phyloP scores from a whole-genome alignment of 495 filamentous ascomycete genomes.

The Daldinia loculata region DNA sequence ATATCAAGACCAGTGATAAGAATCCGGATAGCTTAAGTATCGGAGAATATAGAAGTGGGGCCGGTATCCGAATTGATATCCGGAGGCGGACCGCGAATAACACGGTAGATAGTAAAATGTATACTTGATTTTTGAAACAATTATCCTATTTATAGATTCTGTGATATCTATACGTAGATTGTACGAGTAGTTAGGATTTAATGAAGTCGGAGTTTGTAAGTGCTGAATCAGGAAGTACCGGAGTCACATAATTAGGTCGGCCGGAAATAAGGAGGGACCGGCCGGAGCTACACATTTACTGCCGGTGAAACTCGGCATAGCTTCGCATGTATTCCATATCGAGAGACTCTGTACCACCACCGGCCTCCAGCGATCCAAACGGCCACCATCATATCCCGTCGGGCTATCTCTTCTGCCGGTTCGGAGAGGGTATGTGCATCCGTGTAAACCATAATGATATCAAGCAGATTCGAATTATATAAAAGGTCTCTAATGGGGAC shows the following conservation, averaged over 20 bases:
- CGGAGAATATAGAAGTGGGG: not conserved
- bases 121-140: not conserved
- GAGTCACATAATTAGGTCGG: not conserved
- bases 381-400: not conserved
- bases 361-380: not conserved
- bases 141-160: not conserved
- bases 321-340: not conserved
- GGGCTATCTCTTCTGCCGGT: not conserved
- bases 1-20: not conserved
- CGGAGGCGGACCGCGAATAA: not conserved
- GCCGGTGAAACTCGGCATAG: not conserved
- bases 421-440: not conserved
- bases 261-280: not conserved
- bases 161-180: not conserved
- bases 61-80: not conserved
- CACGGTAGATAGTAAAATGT: not conserved
- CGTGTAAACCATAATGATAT: not conserved
- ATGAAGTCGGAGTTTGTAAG: not conserved
- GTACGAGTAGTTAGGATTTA: not conserved
- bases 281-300: not conserved
- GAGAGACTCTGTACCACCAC: not conserved
- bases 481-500: not conserved
- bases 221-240: not conserved
- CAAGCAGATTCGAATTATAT: not conserved
- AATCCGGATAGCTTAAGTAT: not conserved